phyloP scores from a whole-genome alignment of 2,329 filamentous ascomycete genomes.

The Colletotrichum musae region DNA sequence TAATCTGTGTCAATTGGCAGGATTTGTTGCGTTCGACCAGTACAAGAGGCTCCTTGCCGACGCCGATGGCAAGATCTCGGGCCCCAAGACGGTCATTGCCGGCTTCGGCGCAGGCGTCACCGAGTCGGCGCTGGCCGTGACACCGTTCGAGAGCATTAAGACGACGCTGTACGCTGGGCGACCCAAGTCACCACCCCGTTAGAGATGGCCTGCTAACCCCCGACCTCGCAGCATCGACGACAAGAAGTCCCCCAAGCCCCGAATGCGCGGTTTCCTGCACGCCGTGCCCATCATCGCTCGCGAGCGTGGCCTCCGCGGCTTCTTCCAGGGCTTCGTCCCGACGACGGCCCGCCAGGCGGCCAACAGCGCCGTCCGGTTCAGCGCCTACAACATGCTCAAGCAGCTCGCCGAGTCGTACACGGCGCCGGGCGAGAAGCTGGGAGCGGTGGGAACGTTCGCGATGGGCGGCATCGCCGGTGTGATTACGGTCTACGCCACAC shows the following conservation, averaged over 20 bases:
- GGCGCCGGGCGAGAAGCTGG: constrained; percentile 94
- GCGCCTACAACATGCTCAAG: constrained; percentile 89
- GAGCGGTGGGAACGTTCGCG: constrained; percentile 87
- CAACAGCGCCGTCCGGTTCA: constrained; percentile 93
- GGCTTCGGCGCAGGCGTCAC: constrained; percentile 96
- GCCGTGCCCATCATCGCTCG: constrained; percentile 88
- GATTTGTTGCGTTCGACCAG: constrained; percentile 96
- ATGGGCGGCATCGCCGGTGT: constrained; percentile 91
- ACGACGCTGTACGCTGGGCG: constrained; percentile 79
- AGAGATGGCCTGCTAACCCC: neutral
- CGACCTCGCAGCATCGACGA: constrained; percentile 82
- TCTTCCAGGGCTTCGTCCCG: constrained; percentile 97
- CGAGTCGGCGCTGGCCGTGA: constrained; percentile 93
- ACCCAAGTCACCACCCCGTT: neutral
- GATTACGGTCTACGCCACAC: constrained; percentile 87
- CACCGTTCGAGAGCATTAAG: constrained; percentile 98
- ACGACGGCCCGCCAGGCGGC: constrained; percentile 95
- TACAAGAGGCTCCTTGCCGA: constrained; percentile 90
- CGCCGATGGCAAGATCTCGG: constrained; percentile 88
- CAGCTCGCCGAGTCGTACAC: constrained; percentile 94
- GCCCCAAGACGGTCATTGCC: constrained; percentile 90
- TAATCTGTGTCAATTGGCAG: constrained; percentile 54
- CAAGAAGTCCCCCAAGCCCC: constrained; percentile 86
- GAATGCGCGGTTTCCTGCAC: constrained; percentile 93
- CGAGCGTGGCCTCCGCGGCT: constrained; percentile 89